Conservation (phyloP, 2,329 filamentous ascomycete species). For the Venturia pyrina region DNA sequence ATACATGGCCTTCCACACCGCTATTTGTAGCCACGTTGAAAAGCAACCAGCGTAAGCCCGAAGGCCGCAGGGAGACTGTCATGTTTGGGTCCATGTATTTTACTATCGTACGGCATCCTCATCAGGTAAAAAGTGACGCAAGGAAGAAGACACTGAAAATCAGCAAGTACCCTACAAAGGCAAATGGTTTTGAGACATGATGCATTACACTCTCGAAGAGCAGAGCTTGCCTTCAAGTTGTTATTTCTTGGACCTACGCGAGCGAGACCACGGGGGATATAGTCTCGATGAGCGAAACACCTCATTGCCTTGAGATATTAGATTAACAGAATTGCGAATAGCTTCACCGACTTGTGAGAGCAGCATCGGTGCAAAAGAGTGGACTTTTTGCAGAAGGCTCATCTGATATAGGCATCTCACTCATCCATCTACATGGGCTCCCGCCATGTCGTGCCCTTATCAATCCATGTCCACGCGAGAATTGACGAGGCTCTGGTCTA, state of each 20-base stretch:
- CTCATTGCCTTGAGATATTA: neutral
- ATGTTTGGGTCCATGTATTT: neutral
- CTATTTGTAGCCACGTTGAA: neutral
- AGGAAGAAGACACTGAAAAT: neutral
- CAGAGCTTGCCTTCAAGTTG: neutral
- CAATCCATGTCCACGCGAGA: neutral
- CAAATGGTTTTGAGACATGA: neutral
- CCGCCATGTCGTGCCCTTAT: neutral
- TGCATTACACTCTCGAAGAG: neutral
- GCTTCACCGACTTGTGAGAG: neutral
- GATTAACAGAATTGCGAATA: neutral
- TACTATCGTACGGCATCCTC: neutral
- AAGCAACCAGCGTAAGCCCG: neutral
- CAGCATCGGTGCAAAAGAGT: too few species aligned
- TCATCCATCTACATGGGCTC: too few species aligned
- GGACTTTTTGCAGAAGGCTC: too few species aligned
- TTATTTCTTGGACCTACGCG: neutral
- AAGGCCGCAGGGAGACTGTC: neutral
- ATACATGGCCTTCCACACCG: neutral
- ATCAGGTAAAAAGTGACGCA: neutral
- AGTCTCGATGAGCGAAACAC: neutral
- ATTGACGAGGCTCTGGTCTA: neutral
- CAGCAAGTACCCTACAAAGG: too few species aligned
- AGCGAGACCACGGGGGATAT: neutral
- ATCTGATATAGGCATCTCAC: too few species aligned